Base-by-base conservation (phyloP, 768 basidiomycete genomes). In the Tremella yokohamensis region DNA sequence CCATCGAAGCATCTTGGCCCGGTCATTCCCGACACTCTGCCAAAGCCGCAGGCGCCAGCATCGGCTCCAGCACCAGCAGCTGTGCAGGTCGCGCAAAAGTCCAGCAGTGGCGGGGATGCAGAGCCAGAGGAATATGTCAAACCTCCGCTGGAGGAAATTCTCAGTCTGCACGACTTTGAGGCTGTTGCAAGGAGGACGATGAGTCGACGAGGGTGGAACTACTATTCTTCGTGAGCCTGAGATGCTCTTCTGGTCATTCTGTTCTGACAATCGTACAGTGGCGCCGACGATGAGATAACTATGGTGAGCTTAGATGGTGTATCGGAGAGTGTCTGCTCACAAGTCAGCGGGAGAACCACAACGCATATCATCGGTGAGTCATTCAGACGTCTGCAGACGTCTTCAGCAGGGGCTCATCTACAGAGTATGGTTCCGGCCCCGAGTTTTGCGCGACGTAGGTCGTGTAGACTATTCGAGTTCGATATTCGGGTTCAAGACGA, bases 131-230 rank as follows among this genome's bases (percentile, higher is more conserved):
- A 70, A 47, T 66, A 66, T 40, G 60, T 67, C 49, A 68, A 69
- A 52, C 72, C 72, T 13, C 49, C 63, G 22, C 38, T 73, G 34
- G 72, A 69, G 49, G 61, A 84, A 62, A 86, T 92, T 53, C 77
- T 94, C 34, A 89, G 80, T 68, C 74, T 94, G 63, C 80, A 80
- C 38, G 91, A 96, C 62, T 86, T 97, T 77, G 90, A 94, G 82
- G 89, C 81, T 25, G 82, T 88, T 19, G 91, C 91, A 8, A 83
- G 82, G 68, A 82, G 83, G 52, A 80, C 87, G 2, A 81, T 97
- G 56, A 83, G 85, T 2, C 80, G 84, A 69, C 87, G 85, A 63
- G 89, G 89, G 0, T 80, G 84, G 69, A 85, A 89, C 2, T 92
- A 91, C 76, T 92, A 92, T 76, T 83, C 84, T 6, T 91, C 90